Conservation (phyloP, 1,284 basidiomycete species). For the Tremellales sp. region DNA sequence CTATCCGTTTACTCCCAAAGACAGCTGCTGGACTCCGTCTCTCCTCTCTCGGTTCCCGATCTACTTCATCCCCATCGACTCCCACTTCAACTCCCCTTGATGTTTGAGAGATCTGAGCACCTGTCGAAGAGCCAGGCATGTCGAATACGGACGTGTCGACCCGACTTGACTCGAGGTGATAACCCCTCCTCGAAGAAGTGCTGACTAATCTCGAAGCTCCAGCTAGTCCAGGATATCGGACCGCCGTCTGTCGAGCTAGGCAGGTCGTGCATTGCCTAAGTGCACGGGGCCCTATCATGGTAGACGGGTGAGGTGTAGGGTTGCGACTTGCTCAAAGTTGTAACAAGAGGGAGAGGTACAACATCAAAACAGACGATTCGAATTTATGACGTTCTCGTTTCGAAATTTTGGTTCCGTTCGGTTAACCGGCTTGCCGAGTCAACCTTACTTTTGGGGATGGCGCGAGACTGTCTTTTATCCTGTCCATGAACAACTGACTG, state of each 20-base stretch:
- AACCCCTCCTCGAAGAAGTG: neutral
- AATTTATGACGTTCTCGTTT: neutral
- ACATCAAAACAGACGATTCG: neutral
- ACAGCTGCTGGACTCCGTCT: conserved; percentile 74
- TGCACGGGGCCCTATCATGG: neutral
- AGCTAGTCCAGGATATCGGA: neutral
- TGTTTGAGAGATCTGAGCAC: no score
- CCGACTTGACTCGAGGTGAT: neutral
- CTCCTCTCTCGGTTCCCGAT: conserved; percentile 48
- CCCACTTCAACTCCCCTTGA: neutral
- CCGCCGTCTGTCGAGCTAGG: neutral
- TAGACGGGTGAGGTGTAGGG: no score
- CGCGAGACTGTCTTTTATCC: neutral
- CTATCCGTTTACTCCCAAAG: conserved; percentile 68
- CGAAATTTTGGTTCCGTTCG: neutral
- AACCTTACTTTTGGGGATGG: neutral
- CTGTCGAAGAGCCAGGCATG: no score
- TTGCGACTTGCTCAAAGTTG: neutral
- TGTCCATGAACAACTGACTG: neutral
- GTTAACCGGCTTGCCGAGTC: neutral
- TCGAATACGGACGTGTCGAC: neutral
- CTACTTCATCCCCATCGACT: conserved; percentile 10
- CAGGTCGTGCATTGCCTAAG: neutral
- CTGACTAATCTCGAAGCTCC: neutral
- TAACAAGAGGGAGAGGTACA: neutral